Base-by-base conservation (phyloP, 768 basidiomycete genomes). In the Cystobasidium onofrii region DNA sequence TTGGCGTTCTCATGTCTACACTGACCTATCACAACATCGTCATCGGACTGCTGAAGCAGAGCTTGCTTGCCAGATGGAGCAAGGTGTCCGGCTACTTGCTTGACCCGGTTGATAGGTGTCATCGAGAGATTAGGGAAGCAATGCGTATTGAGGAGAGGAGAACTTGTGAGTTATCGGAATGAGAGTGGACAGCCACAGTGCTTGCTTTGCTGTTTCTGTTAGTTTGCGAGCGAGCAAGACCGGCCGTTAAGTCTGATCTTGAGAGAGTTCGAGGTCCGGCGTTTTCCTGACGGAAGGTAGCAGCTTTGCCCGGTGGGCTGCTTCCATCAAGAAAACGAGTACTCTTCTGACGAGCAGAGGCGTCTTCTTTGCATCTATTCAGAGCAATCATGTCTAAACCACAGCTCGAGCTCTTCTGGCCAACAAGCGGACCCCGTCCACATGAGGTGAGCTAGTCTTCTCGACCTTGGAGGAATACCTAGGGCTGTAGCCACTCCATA, bases 1-100 rank as follows among this genome's bases (percentile, higher is more conserved):
- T n/a, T 34, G 62, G 7, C 29, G 27, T 34, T 1, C 20, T 25
- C 57, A 60, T 29, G 2, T 60, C 57, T 15, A 55, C 2, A 60
- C 57, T 34, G 12, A 60, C 57, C 52, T 64, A 73, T 57, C 9
- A 73, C 70, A 1, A 73, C 70, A 65, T 73, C 70, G 29, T 73
- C 62, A 6, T 52, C 52, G 25, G 23, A 33, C 36, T 60, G 31
- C 7, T 33, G 10, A 18, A 73, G 70, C 17, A 73, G 29, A 34
- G 52, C 64, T 65, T 73, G 29, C 62, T 57, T 36, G 2, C 55
- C 70, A 25, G 29, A 64, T 13, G 50, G 52, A 12, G 29, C 31
- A 27, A 60, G 57, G 57, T 60, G 57, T 27, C 33, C 33, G 57
- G 57, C 57, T 60, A 60, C 25, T 60, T 60, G 29, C 29, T 29